Evolutionary conservation across 495 filamentous ascomycete species (phyloP).

Genomic region (Margaritispora aquatica): DNA sequence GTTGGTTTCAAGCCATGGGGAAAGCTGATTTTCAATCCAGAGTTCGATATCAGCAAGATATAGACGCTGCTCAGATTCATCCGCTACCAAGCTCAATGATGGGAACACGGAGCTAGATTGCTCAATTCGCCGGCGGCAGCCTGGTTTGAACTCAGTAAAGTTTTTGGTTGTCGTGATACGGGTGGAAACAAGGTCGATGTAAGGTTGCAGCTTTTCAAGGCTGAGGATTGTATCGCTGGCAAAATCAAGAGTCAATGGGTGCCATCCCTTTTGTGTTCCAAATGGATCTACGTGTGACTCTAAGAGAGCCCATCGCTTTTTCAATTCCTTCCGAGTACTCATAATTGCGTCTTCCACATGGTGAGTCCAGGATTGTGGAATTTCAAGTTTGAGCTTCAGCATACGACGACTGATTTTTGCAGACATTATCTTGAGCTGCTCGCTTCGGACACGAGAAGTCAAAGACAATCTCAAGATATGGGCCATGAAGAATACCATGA

Average conservation of each 20-base stretch:
- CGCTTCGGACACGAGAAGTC: conserved; percentile 15
- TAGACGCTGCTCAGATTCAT: not conserved
- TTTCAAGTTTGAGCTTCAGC: conserved; percentile 33
- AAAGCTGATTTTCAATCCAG: conserved; percentile 26
- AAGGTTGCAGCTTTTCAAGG: conserved; percentile 1
- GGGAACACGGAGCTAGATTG: not conserved
- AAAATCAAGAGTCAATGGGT: not conserved
- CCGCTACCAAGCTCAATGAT: not conserved
- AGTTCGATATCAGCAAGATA: conserved; percentile 23
- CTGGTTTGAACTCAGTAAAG: not conserved
- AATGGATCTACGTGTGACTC: conserved; percentile 9
- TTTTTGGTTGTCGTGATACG: not conserved
- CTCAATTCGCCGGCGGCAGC: not conserved
- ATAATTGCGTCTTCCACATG: conserved; percentile 16
- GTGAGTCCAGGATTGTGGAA: conserved; percentile 4
- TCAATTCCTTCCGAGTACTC: not conserved
- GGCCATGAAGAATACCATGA: conserved; percentile 47
- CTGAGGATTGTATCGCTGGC: conserved; percentile 3
- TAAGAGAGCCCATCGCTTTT: conserved; percentile 1
- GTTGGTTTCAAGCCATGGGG: conserved; percentile 17
- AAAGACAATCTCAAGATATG: conserved; percentile 29
- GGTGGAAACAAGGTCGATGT: not conserved
- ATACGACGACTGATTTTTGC: conserved; percentile 44
- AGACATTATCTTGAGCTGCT: conserved; percentile 38
- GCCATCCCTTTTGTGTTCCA: not conserved